Evolutionary conservation across 306 rosid species (phyloP), one percentile per base, ranked within the genome.

Genomic region (Ammopiptanthus mongolicus): DNA sequence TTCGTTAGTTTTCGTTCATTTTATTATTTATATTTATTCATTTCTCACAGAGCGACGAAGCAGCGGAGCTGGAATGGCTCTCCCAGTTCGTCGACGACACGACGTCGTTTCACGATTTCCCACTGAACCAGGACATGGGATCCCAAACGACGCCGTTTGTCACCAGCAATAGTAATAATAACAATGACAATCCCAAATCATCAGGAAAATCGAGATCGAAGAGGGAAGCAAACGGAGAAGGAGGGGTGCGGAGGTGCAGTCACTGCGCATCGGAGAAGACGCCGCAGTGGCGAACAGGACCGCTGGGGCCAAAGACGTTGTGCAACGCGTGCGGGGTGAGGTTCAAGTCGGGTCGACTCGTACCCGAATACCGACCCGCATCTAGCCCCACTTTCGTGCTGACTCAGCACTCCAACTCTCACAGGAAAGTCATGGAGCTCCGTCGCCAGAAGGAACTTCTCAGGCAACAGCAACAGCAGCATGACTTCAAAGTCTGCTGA

Each of bases 341-440:
- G 29, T 89, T 79, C 78, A 87, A 89, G 33, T 87, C 91, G 3
- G 94, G 94, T 2, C 76, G 94, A 3, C 79, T 87, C 0, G 93
- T 91, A 4, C 90, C 96, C 0, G 97, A 91, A 61, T 88, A 88
- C 41, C 73, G 97, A 9, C 97, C 97, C 1, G 93, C 97, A 0
- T 65, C 93, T 0, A 91, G 97, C 75, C 97, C 97, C 9, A 91
- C 97, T 0, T 91, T 87, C 15, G 80, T 85, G 59, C 77, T 85
- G 67, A 87, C 88, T 5, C 86, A 84, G 72, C 97, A 91, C 83
- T 91, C 97, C 2, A 91, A 91, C 82, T 91, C 97, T 2, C 97
- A 91, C 80, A 88, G 93, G 14, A 91, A 91, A 55, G 97, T 91
- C 6, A 11, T 91, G 76, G 97, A 91, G 77, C 90, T 91, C 44